Evolutionary conservation across 495 filamentous ascomycete species (phyloP), one percentile per base, ranked within the genome.

Genomic region (Penicillium alfredii): DNA sequence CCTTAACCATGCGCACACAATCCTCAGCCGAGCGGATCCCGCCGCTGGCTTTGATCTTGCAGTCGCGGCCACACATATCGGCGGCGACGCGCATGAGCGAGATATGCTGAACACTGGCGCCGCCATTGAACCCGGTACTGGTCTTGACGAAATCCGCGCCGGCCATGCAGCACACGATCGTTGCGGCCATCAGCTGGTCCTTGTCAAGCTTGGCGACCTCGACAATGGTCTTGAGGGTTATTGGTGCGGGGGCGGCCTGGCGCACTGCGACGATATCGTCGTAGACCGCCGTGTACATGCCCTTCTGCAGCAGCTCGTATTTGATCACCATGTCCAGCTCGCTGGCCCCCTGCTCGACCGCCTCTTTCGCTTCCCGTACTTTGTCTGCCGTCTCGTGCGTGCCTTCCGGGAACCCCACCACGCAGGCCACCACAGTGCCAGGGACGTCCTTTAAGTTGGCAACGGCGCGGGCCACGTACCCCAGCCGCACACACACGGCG

Each of bases 271-370:
- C 49, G 22, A 84, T 61, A 41, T 84, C 81, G 14, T 54, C 52
- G 58, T 73, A 82, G 29, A 82, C 68, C 7, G 61, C 55, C 4
- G 38, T 44, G 55, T 80, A 82, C 14, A 60, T 42, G 8, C 63
- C 56, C 2, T 57, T 33, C 40, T 75, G 74, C 13, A 84, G 58
- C 6, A 71, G 58, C 3, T 59, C 56, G 43, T 77, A 72, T 32
- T 82, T 78, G 34, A 84, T 65, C 8, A 86, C 81, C 68, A 82
- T 76, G 47, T 86, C 81, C 10, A 84, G 63, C 47, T 86, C 81
- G 1, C 45, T 56, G 3, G 81, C 81, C 8, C 81, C 81, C 6
- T 67, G 60, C 13, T 44, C 47, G 30, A 82, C 55, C 4, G 81
- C 81, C n/a, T 64, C 55, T 22, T 56, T 55, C 2, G 79, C 72